Percentiles rank a stretch among this genome's conserved stretches.
Evolutionary conservation across 768 basidiomycete genomes (phyloP).

Genomic region (Boletus rufocinnamomeus): DNA sequence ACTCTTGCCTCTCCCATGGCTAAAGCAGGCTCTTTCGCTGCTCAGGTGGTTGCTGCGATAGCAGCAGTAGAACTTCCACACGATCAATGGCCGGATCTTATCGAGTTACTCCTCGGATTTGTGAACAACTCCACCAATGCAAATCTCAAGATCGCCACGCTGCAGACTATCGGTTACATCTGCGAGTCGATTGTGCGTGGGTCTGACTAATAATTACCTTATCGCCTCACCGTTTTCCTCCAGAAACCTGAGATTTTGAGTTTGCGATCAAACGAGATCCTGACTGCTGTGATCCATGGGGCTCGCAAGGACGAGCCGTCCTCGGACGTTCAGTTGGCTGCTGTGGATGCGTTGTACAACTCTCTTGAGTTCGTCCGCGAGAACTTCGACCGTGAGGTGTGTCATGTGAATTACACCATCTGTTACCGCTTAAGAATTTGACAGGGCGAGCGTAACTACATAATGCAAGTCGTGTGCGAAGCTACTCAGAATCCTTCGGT

Average conservation of each 20-base stretch:
- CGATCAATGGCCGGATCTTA: conserved; percentile 87
- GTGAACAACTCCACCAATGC: conserved; percentile 73
- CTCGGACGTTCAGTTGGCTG: conserved; percentile 87
- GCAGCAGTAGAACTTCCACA: conserved; percentile 90
- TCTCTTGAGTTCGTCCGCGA: conserved; percentile 97
- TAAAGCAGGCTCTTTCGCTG: conserved; percentile 84
- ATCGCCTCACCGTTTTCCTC: conserved; percentile 6
- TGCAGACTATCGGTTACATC: conserved; percentile 96
- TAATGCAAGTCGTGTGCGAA: conserved; percentile 99
- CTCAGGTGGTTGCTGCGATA: conserved; percentile 93
- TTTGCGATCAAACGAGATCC: conserved; percentile 91
- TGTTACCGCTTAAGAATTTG: conserved; percentile 6
- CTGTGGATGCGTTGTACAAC: conserved; percentile 90
- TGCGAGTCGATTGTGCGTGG: conserved; percentile 91
- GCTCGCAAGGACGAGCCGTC: conserved; percentile 95
- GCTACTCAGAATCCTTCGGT: conserved; percentile 86
- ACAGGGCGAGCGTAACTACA: conserved; percentile 98
- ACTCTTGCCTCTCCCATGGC: conserved; percentile 72
- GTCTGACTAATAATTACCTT: conserved; percentile 5
- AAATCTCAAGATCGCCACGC: conserved; percentile 79
- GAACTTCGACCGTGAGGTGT: conserved; percentile 95
- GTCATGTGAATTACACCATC: conserved; percentile 27
- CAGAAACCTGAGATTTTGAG: conserved; percentile 94
- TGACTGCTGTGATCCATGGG: conserved; percentile 98
- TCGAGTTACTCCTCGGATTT: conserved; percentile 85